A percentile compares a stretch with the other conserved stretches of the same genome.
These are phyloP conservation scores for Solanum ahanhuiri DNA, from an alignment of 257 asterid genomes.

Conservation along the genomic window DNA sequence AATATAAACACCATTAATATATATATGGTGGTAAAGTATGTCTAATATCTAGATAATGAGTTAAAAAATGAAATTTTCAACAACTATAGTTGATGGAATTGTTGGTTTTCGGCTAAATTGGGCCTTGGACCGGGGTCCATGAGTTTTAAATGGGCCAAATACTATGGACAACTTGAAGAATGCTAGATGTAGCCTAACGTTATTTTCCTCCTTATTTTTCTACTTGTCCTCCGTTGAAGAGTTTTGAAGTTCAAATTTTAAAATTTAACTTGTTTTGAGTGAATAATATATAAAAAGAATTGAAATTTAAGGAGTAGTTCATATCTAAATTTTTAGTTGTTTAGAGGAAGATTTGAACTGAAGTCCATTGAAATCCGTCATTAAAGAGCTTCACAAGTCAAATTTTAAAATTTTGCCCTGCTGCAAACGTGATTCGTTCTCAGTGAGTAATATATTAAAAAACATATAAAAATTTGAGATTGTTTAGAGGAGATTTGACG, in stretches of 20 bases:
- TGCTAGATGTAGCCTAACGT: too few species aligned
- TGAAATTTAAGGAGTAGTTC: not conserved
- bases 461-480: not conserved
- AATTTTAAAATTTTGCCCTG: not conserved
- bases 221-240: not conserved
- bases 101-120: not conserved
- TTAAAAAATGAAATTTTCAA: not conserved
- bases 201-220: too few species aligned
- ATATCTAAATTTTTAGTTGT: not conserved
- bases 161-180: not conserved
- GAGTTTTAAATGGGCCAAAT: not conserved
- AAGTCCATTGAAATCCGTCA: not conserved
- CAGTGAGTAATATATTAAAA: not conserved
- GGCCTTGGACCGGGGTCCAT: not conserved
- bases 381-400: not conserved
- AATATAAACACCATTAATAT: too few species aligned
- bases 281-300: too few species aligned
- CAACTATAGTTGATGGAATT: not conserved
- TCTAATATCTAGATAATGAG: not conserved
- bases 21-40: too few species aligned
- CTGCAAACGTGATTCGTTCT: not conserved
- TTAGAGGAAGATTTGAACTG: too few species aligned
- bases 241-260: not conserved
- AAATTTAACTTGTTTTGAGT: too few species aligned
- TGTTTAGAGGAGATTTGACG: not conserved